Evolutionary conservation across 2,329 filamentous ascomycete genomes (phyloP).

Genomic region (Colletotrichum graminicola): DNA sequence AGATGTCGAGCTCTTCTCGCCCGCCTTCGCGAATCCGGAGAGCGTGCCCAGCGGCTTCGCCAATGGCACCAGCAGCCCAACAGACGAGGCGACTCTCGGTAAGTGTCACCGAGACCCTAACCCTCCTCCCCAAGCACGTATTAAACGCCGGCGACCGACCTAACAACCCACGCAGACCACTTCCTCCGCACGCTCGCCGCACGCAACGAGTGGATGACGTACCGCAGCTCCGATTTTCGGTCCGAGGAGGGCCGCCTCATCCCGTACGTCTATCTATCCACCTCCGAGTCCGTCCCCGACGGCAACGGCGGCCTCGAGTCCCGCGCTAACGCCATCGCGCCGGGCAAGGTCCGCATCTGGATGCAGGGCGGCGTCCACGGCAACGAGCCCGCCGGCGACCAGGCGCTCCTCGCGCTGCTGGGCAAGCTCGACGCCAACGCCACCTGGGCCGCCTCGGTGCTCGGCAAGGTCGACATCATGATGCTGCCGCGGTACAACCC

Average conservation of each 20-base stretch:
- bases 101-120: not conserved
- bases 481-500: conserved; percentile 51
- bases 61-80: conserved; percentile 49
- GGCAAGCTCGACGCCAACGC: conserved; percentile 48
- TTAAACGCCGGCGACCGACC: not conserved
- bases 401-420: conserved; percentile 48
- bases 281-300: not conserved
- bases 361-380: conserved; percentile 51
- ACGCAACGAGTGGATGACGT: conserved; percentile 46
- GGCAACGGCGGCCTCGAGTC: conserved; percentile 1
- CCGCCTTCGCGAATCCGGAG: conserved; percentile 45
- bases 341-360: conserved; percentile 49
- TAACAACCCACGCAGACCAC: conserved; percentile 35
- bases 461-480: conserved; percentile 48
- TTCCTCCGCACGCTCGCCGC: conserved; percentile 44
- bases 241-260: conserved; percentile 46
- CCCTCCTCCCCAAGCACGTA: too few relatives aligned
- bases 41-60: conserved; percentile 45
- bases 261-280: conserved; percentile 44
- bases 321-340: conserved; percentile 35
- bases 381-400: conserved; percentile 51
- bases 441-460: conserved; percentile 47
- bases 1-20: conserved; percentile 45
- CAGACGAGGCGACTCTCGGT: conserved; percentile 42
- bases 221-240: conserved; percentile 41